Base-by-base conservation (phyloP, 129 eudicot species). In the Chrysanthemum lavandulifolium region DNA sequence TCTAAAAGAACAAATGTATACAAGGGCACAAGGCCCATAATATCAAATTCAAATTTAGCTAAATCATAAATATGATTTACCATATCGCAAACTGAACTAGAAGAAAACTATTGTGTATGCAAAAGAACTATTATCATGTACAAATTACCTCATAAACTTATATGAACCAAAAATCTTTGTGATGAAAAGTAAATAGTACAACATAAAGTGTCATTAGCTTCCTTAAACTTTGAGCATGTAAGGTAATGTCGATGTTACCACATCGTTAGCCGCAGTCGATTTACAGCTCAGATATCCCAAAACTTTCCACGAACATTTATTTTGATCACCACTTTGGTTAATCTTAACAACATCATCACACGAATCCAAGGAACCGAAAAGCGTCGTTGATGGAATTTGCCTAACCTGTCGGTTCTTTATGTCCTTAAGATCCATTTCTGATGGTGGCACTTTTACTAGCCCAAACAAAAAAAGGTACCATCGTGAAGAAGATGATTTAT, bases 281-380 rank as follows among this genome's bases (percentile, higher is more conserved):
- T 87, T 84, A 50, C 97, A 91, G 60, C 96, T 86, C 55, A 91
- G 78, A 15, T 79, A 82, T 29, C 66, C 86, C 18, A 91, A 82
- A 27, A 82, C 23, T 31, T 80, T 85, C 92, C 90, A 84, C 0
- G 86, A 81, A 58, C 84, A 73, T 66, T 75, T 80, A 75, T 73
- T 79, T 13, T 51, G 73, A n/a, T 65, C 73, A 43, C 18, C 50
- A 57, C 57, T 74, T 52, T 67, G 78, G 33, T 25, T 70, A 49
- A 63, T 76, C 54, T 84, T 75, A 68, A 21, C 27, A 0, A 12
- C 73, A 40, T 70, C 73, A 13, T 70, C 73, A 13, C 73, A 63
- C 23, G 73, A 69, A 5, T 85, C 85, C 10, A 74, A 2, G 2
- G 61, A 63, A 4, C 59, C 62, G 16, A 79, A 54, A 64, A 67